A percentile compares a stretch with the other conserved stretches of the same genome.
Conservation (phyloP, 2,329 filamentous ascomycete genomes). For the Ceratocystis albifundus region DNA sequence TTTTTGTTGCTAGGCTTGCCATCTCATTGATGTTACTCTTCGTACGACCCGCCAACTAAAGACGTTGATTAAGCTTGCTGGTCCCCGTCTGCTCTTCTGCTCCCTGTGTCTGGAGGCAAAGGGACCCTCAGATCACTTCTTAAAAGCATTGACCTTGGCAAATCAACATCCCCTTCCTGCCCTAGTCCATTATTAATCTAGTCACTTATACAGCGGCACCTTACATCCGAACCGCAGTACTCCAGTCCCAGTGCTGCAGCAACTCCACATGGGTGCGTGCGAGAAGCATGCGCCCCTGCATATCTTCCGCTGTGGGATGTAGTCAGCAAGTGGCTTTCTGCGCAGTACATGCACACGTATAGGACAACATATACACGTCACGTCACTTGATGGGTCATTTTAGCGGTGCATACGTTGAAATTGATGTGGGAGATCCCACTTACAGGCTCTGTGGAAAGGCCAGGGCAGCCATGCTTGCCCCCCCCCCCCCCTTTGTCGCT, state of each 20-base stretch:
- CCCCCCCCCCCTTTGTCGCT: no score
- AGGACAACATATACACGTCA: no score
- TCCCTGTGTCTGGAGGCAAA: not conserved
- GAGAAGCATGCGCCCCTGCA: constrained; percentile 1
- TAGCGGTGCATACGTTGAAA: no score
- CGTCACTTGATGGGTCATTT: no score
- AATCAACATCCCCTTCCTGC: not conserved
- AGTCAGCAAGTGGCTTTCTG: no score
- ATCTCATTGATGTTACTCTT: not conserved
- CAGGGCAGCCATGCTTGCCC: no score
- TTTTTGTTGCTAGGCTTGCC: not conserved
- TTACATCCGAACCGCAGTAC: not conserved
- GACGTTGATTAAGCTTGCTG: not conserved
- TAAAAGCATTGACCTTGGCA: constrained; percentile 6
- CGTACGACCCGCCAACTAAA: not conserved
- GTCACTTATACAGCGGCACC: not conserved
- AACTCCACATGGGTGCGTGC: not conserved
- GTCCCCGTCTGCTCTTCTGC: not conserved
- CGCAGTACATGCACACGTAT: no score
- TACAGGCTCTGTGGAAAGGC: no score
- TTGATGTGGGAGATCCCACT: no score
- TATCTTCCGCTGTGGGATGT: not conserved
- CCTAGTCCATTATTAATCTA: not conserved
- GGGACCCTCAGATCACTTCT: constrained; percentile 8
- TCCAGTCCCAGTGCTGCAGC: not conserved